Conservation (phyloP, 176 grass and related monocot species). For the Eragrostis nindensis region DNA sequence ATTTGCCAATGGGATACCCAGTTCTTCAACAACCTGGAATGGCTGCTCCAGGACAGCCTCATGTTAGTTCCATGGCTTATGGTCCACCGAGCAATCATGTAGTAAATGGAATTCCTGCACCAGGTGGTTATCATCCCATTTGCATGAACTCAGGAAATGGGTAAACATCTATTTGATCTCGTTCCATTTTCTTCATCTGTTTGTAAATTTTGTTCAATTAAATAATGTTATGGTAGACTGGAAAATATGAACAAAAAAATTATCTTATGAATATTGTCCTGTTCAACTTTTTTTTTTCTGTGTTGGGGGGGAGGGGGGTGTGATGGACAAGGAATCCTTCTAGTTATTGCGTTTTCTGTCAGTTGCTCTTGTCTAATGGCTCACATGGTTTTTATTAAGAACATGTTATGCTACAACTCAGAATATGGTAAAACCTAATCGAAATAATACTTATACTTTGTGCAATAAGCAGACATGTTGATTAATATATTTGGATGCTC, state of each 20-base stretch:
- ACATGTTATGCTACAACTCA: neutral
- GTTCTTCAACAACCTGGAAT: slow-evolving; percentile 69
- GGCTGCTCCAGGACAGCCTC: slow-evolving; percentile 54
- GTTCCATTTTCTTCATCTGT: slow-evolving; percentile 13
- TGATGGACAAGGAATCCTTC: too few relatives aligned
- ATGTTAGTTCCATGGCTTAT: slow-evolving; percentile 65
- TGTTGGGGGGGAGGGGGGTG: neutral
- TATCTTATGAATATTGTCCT: neutral
- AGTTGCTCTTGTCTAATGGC: slow-evolving; percentile 1
- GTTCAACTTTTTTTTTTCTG: neutral
- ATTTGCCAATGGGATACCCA: slow-evolving; percentile 83
- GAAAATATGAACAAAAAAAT: neutral
- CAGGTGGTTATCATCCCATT: slow-evolving; percentile 66
- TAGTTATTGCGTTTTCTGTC: slow-evolving; percentile 25
- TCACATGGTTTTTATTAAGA: neutral
- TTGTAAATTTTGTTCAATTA: neutral
- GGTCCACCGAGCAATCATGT: slow-evolving; percentile 70
- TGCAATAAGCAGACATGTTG: neutral
- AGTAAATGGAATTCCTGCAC: slow-evolving; percentile 78
- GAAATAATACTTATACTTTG: neutral
- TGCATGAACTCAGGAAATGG: slow-evolving; percentile 73
- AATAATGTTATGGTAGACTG: neutral
- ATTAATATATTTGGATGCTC: neutral
- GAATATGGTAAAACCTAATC: neutral
- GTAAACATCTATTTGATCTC: slow-evolving; percentile 43